Evolutionary conservation across 768 basidiomycete genomes (phyloP), one percentile per base, ranked within the genome.

Genomic region (Kwoniella botswanensis): DNA sequence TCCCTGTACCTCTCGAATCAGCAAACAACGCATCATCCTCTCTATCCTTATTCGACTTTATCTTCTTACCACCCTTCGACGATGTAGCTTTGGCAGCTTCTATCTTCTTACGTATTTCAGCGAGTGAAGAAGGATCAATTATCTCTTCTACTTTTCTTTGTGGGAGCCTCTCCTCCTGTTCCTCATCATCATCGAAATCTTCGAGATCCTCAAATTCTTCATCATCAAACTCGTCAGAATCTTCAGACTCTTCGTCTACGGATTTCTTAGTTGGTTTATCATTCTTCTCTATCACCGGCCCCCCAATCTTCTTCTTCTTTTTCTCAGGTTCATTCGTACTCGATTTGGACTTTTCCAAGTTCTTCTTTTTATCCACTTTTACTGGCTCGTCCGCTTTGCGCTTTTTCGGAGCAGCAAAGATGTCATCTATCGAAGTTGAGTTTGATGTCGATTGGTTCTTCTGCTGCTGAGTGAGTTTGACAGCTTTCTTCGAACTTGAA

Each of bases 1-100:
- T 76, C 59, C 79, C 82, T 43, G 65, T 70, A 17, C 82, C 82
- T 64, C 79, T 77, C 52, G 78, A 78, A 79, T 84, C 81, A n/a
- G 73, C 68, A 67, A 84, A 83, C 35, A 72, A 55, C 58, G 74
- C 74, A 70, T 82, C 77, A 41, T 82, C 81, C 54, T 81, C 77
- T 15, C 63, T 50, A 59, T 68, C 75, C 65, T 76, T 73, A 54
- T 71, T 67, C 29, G 43, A 60, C 55, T 43, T 56, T 63, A 64
- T 57, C 58, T 52, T 46, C 55, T 60, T 15, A 44, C 12, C 15
- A n/a, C 5, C 18, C 67, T 76, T 24, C 46, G 18, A 41, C 43
- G 18, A 21, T 54, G 35, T 44, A 65, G 15, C 52, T 66, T 71
- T 22, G 26, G 58, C 15, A 21, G 22, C 35, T 43, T 54, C 62